A percentile compares a stretch with the other conserved stretches of the same genome.
These are phyloP conservation scores for Porodaedalea pini DNA, from an alignment of 1,284 basidiomycete genomes.

Conservation along the genomic window DNA sequence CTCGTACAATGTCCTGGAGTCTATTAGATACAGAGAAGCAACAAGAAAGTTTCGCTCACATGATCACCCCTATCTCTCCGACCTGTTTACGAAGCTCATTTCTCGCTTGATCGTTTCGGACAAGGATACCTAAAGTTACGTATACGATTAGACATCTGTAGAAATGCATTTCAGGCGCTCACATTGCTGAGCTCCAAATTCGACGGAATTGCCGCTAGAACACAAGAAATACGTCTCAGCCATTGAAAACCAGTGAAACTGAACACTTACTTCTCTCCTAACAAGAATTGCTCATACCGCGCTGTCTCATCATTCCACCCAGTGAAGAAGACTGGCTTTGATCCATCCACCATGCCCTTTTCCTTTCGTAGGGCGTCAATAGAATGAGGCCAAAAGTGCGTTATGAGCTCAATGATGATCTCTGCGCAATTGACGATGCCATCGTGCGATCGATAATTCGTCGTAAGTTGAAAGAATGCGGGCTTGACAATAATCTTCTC, in stretches of 20 bases:
- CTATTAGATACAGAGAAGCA: background rate
- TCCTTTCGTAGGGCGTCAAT: constrained; percentile 62
- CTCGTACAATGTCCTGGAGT: constrained; percentile 61
- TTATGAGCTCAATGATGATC: constrained; percentile 60
- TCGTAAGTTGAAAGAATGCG: constrained; percentile 52
- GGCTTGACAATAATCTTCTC: constrained; percentile 32
- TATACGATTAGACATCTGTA: background rate
- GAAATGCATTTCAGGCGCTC: too few species aligned
- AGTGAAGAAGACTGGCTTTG: constrained; percentile 57
- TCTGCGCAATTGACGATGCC: constrained; percentile 70
- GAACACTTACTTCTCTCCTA: constrained; percentile 41
- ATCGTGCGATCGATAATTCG: constrained; percentile 70
- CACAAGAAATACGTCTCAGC: background rate
- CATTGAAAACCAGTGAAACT: background rate
- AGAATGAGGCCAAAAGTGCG: constrained; percentile 58
- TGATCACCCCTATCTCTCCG: constrained; percentile 59
- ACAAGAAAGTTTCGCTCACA: constrained; percentile 40
- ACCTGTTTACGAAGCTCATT: constrained; percentile 49
- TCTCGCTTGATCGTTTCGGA: constrained; percentile 56
- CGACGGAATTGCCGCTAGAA: constrained; percentile 47
- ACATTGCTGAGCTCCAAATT: constrained; percentile 72
- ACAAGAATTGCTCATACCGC: constrained; percentile 56
- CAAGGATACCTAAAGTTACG: constrained; percentile 53
- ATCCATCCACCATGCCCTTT: constrained; percentile 54
- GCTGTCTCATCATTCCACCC: constrained; percentile 51